A percentile compares a stretch with the other conserved stretches of the same genome.
Evolutionary conservation across 2,329 filamentous ascomycete species (phyloP).

Genomic region (Trichoderma atroviride): DNA sequence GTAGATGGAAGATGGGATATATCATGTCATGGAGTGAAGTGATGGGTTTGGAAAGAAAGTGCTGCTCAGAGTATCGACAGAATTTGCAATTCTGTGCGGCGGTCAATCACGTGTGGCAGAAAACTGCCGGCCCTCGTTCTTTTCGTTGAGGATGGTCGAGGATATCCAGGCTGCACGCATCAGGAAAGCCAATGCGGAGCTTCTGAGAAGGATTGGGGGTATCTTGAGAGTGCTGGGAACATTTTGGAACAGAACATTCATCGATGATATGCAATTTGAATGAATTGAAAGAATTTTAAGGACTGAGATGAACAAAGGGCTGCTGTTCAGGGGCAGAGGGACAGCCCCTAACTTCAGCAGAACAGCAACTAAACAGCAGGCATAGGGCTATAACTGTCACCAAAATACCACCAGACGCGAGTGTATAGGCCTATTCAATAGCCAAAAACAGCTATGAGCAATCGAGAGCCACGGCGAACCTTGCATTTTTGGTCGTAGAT

Average conservation of each 20-base stretch:
- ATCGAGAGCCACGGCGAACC: not conserved
- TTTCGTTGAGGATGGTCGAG: not conserved
- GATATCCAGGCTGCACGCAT: not conserved
- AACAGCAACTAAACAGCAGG: not conserved
- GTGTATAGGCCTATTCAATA: not conserved
- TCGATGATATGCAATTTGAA: not conserved
- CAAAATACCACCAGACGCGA: no score
- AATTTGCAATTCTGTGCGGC: not conserved
- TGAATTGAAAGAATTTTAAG: not conserved
- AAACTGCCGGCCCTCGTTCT: not conserved
- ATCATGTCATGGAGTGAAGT: not conserved
- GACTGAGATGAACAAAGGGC: not conserved
- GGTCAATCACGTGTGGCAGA: constrained; percentile 16
- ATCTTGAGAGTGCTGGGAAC: not conserved
- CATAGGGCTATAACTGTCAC: not conserved
- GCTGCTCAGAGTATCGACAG: not conserved
- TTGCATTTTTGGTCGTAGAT: not conserved
- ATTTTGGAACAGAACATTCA: accelerated
- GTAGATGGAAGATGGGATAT: not conserved
- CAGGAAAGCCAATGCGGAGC: not conserved
- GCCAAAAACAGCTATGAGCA: not conserved
- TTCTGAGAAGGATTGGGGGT: not conserved
- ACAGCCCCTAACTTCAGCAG: not conserved
- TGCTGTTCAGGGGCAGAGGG: not conserved
- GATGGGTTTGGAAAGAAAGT: not conserved